Conservation (phyloP, 2,329 filamentous ascomycete species). For the Sarocladium strictum region DNA sequence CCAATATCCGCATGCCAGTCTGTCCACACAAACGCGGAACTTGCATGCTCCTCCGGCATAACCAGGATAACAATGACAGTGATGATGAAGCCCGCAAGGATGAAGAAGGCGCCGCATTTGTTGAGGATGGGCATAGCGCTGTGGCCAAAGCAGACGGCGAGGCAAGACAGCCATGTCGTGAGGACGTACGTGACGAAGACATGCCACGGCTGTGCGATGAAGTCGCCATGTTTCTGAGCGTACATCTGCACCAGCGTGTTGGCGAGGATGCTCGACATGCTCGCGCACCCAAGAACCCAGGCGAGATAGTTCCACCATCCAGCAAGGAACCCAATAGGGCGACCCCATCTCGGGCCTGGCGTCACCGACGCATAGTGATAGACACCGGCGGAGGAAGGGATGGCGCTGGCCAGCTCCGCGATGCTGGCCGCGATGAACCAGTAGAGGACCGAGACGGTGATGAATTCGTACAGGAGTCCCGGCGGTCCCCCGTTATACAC, state of each 20-base stretch:
- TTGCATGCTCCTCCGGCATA: constrained; percentile 35
- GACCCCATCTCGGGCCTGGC: constrained; percentile 43
- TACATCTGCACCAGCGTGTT: constrained; percentile 39
- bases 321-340: constrained; percentile 39
- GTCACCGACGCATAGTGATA: constrained; percentile 58
- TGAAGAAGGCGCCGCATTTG: constrained; percentile 44
- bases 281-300: constrained; percentile 32
- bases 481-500: constrained; percentile 57
- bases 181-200: constrained; percentile 36
- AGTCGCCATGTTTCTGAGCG: constrained; percentile 31
- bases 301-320: constrained; percentile 41
- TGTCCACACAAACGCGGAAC: constrained; percentile 31
- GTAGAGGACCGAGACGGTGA: constrained; percentile 44
- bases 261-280: constrained; percentile 34
- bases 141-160: constrained; percentile 47
- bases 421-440: constrained; percentile 52
- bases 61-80: constrained; percentile 49
- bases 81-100: constrained; percentile 47
- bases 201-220: constrained; percentile 32
- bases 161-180: constrained; percentile 32
- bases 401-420: constrained; percentile 54
- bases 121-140: constrained; percentile 45
- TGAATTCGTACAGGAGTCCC: constrained; percentile 57
- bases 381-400: constrained; percentile 55
- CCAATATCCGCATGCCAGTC: constrained; percentile 33